Evolutionary conservation across 1,139 yeast species (phyloP).

Genomic region (Blastobotrys ciferrii): DNA sequence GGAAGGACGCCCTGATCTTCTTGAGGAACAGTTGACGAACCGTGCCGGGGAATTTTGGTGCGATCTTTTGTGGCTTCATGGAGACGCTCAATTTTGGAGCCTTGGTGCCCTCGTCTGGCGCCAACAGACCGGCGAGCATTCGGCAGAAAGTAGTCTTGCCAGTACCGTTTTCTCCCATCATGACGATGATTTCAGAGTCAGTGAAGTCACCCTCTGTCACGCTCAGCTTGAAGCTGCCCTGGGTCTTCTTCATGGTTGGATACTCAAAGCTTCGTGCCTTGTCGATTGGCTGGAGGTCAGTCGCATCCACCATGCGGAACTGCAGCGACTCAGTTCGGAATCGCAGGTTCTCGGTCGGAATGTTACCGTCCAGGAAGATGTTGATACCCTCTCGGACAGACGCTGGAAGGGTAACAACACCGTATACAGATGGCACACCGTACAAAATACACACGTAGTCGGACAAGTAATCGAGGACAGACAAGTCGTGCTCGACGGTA

Average conservation of each 20-base stretch:
- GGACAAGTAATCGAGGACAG: constrained; percentile 92
- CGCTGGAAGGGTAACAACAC: constrained; percentile 94
- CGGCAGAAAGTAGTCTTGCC: constrained; percentile 98
- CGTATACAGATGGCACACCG: constrained; percentile 97
- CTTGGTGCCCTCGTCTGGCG: constrained; percentile 76
- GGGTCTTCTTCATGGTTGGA: constrained; percentile 82
- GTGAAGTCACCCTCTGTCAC: constrained; percentile 88
- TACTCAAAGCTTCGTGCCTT: constrained; percentile 74
- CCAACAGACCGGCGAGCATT: constrained; percentile 85
- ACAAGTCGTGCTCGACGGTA: constrained; percentile 97
- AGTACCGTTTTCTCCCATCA: constrained; percentile 99
- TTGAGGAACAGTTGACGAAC: constrained; percentile 96
- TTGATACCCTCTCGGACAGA: constrained; percentile 98
- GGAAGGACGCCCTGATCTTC: constrained; percentile 89
- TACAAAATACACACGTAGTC: constrained; percentile 94
- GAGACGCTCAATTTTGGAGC: constrained; percentile 89
- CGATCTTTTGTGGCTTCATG: constrained; percentile 98
- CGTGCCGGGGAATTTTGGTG: constrained; percentile 97
- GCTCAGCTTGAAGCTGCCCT: constrained; percentile 87
- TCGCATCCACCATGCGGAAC: constrained; percentile 88
- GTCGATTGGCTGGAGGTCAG: constrained; percentile 69
- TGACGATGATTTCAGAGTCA: constrained; percentile 93
- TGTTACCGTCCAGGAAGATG: constrained; percentile 95
- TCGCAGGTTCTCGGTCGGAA: constrained; percentile 94
- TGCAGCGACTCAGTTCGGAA: constrained; percentile 94